Base-by-base conservation (phyloP, 129 eudicot species). In the Helianthus tuberosus region DNA sequence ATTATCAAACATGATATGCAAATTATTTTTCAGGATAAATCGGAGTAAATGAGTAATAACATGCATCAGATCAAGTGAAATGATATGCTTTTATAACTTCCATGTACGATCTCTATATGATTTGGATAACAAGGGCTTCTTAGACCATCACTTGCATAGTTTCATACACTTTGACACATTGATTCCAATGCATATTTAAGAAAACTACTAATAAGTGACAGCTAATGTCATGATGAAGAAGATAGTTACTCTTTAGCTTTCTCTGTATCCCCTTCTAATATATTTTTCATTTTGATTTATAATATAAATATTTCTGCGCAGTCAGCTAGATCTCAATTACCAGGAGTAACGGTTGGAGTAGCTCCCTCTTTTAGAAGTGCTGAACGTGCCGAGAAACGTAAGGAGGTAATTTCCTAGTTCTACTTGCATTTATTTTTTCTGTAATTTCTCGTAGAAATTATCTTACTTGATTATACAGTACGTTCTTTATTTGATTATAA, bases 361-460 rank as follows among this genome's bases (percentile, higher is more conserved):
- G 96, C 89, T 67, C 98, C 98, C 48, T 70, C 85, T 62, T 94
- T 94, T 55, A 84, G 63, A 72, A 73, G 79, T 13, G 81, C 66
- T 51, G 82, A 83, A 48, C 97, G 98, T 52, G 76, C 88, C 12
- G 87, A 82, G 78, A 88, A 82, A 76, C 98, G 98, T 49, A 86
- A 58, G 82, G 97, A 94, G 97, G 98, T 94, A 86, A 14, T 44
- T 72, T 49, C 16, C 25, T 20, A 47, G 57, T 67, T 75, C 15
- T 25, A 50, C 59, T 70, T 68, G 29, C 27, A 38, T 68, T 55
- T n/a, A n/a, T n/a, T 55, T 0, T 57, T 12, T 55, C 38, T 6
- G 5, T 60, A 48, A 43, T 17, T n/a, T 43, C 66, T 25, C 14
- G 23, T 43, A 72, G 43, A 15, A 39, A 55, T 38, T 55, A 71